Conservation (phyloP, 1,284 basidiomycete genomes). For the Mrakiaceae sp. region DNA sequence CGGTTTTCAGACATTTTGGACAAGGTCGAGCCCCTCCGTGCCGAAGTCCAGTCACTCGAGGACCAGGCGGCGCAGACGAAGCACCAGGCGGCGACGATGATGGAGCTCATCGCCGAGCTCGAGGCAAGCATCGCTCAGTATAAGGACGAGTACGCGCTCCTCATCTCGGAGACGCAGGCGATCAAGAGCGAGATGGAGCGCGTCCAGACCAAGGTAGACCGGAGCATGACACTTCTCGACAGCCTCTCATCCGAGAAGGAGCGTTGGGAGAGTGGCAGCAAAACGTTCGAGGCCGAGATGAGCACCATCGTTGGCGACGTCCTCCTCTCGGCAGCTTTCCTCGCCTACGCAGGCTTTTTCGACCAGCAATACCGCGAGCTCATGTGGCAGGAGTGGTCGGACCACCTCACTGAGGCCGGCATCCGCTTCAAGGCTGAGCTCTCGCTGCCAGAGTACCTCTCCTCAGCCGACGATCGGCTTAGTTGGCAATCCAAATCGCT, state of each 20-base stretch:
- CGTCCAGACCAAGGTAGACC: constrained; percentile 91
- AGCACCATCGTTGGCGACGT: constrained; percentile 97
- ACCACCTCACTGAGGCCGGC: constrained; percentile 75
- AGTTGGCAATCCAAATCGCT: constrained; percentile 92
- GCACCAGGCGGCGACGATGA: constrained; percentile 77
- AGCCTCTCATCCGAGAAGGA: constrained; percentile 90
- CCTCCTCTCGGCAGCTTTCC: constrained; percentile 86
- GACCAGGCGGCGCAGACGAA: constrained; percentile 85
- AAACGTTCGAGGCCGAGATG: constrained; percentile 96
- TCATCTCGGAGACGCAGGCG: constrained; percentile 94
- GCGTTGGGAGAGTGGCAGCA: constrained; percentile 91
- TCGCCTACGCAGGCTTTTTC: constrained; percentile 97
- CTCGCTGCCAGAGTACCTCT: constrained; percentile 88
- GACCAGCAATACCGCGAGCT: constrained; percentile 95
- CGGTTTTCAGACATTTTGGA: constrained; percentile 96
- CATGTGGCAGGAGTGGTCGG: constrained; percentile 94
- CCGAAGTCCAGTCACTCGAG: constrained; percentile 89
- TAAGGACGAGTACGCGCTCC: constrained; percentile 93
- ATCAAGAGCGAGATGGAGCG: constrained; percentile 98
- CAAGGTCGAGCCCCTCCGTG: constrained; percentile 89
- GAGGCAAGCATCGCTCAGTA: constrained; percentile 86
- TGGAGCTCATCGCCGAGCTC: constrained; percentile 84
- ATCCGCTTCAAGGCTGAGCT: constrained; percentile 89
- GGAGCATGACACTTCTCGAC: constrained; percentile 88
- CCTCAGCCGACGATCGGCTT: constrained; percentile 91